Conservation (phyloP, 768 basidiomycete genomes). For the Clitopilus hobsonii region DNA sequence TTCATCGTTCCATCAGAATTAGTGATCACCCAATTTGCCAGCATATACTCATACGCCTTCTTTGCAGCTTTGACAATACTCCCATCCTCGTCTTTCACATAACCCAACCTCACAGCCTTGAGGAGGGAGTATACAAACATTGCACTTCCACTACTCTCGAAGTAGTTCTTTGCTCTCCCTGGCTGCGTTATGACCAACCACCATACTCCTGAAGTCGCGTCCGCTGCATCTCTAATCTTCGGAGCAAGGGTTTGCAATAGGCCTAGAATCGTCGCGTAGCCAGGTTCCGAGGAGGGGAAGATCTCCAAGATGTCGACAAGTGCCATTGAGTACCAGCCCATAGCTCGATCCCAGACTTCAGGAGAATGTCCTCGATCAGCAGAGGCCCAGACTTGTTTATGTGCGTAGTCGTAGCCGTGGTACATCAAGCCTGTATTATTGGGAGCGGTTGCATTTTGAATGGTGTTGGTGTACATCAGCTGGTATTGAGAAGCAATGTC, state of each 20-base stretch:
- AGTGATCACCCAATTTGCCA: constrained; percentile 32
- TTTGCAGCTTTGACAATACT: constrained; percentile 30
- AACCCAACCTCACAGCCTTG: constrained; percentile 38
- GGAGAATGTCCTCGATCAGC: constrained; percentile 41
- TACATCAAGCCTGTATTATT: constrained; percentile 40
- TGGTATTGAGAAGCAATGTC: constrained; percentile 37
- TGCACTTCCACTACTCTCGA: constrained; percentile 40
- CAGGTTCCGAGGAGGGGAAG: constrained; percentile 25
- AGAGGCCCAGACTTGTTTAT: constrained; percentile 39
- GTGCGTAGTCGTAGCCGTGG: constrained; percentile 47
- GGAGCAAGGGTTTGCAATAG: constrained; percentile 31
- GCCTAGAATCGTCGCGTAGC: constrained; percentile 22
- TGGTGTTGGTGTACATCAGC: constrained; percentile 39
- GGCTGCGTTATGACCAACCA: constrained; percentile 48
- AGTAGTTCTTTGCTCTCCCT: constrained; percentile 40
- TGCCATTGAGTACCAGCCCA: constrained; percentile 48
- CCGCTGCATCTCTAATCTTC: constrained; percentile 31
- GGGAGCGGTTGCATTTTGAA: constrained; percentile 30
- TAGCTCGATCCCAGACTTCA: constrained; percentile 45
- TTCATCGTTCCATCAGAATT: constrained; percentile 40
- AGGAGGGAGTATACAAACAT: constrained; percentile 45
- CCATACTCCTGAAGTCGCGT: constrained; percentile 37
- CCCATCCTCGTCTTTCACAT: constrained; percentile 32
- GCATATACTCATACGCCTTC: constrained; percentile 38
- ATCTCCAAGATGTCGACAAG: constrained; percentile 41